Percentiles rank a stretch among this genome's conserved stretches.
phyloP scores from a whole-genome alignment of 352 stramenopile genomes.

The Phytophthora hybrid region DNA sequence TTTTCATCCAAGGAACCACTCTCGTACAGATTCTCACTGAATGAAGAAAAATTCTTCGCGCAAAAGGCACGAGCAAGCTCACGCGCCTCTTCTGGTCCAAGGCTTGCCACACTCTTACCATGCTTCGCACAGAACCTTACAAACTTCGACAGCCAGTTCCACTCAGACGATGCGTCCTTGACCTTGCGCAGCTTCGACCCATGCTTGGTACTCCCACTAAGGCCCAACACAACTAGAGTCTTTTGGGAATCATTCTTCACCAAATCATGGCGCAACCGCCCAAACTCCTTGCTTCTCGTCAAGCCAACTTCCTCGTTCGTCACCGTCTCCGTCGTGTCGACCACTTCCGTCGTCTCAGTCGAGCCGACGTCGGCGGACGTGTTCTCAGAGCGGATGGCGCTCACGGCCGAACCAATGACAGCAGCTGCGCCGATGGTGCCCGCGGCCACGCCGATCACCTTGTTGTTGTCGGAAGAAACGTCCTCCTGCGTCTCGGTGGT shows the following conservation, averaged over 20 bases:
- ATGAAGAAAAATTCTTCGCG: slow-evolving; percentile 21
- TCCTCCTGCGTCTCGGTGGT: no score
- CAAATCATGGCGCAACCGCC: neutral
- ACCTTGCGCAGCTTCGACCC: slow-evolving; percentile 8
- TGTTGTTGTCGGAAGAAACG: no score
- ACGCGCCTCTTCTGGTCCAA: slow-evolving; percentile 13
- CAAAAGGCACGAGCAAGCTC: slow-evolving; percentile 28
- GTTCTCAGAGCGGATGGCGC: neutral
- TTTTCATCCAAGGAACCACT: slow-evolving; percentile 35
- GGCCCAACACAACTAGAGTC: slow-evolving; percentile 17
- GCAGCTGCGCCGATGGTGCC: neutral
- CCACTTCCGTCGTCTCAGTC: slow-evolving; percentile 7
- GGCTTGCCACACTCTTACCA: slow-evolving; percentile 12
- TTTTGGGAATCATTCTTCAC: neutral
- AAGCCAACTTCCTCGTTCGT: neutral
- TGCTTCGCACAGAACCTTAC: slow-evolving; percentile 24
- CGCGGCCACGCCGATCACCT: no score
- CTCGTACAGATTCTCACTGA: slow-evolving; percentile 31
- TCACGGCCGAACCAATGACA: neutral
- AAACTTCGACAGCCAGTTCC: slow-evolving; percentile 21
- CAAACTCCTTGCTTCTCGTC: neutral
- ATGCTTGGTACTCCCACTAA: slow-evolving; percentile 1
- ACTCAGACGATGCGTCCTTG: slow-evolving; percentile 17
- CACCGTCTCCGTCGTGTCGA: neutral
- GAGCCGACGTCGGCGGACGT: slow-evolving; percentile 3